Conservation (phyloP, 305 asterid genomes). For the Striga hermonthica region DNA sequence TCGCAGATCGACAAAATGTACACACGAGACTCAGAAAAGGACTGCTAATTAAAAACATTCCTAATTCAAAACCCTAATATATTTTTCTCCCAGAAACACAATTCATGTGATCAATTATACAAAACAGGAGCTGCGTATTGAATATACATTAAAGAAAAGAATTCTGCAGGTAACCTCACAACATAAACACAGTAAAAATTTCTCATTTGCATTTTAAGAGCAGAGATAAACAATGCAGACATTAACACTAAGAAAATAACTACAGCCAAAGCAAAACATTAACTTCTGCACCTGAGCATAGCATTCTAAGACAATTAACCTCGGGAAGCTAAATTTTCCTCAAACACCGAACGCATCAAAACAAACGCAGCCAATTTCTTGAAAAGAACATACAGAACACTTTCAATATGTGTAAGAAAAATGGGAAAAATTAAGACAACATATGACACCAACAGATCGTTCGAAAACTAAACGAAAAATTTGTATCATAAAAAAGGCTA, state of each 20-base stretch:
- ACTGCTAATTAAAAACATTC: conserved; percentile 13
- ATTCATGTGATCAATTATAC: conserved; percentile 19
- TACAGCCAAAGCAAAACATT: conserved; percentile 6
- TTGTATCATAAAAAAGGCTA: not conserved
- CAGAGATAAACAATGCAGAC: conserved; percentile 31
- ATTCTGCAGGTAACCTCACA: conserved; percentile 15
- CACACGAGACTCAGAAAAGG: conserved; percentile 15
- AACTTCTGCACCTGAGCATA: conserved; percentile 18
- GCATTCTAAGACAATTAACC: conserved; percentile 9
- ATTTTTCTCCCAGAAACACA: conserved; percentile 17
- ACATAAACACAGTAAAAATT: conserved; percentile 13
- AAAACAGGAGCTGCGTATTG: not conserved
- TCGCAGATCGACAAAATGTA: conserved; percentile 19
- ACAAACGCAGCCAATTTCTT: conserved; percentile 24
- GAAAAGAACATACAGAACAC: not conserved
- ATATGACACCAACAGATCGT: conserved; percentile 30
- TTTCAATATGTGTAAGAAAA: not conserved
- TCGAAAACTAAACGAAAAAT: conserved; percentile 25
- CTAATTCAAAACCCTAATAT: conserved; percentile 33
- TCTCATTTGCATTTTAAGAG: conserved; percentile 19
- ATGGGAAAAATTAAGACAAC: conserved; percentile 19
- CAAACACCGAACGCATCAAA: conserved; percentile 32
- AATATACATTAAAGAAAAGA: conserved; percentile 1
- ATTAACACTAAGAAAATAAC: conserved; percentile 24
- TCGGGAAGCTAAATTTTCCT: conserved; percentile 7